A percentile compares a stretch with the other conserved stretches of the same genome.
Evolutionary conservation across 2,329 filamentous ascomycete species (phyloP).

Genomic region (Venturia carpophila): DNA sequence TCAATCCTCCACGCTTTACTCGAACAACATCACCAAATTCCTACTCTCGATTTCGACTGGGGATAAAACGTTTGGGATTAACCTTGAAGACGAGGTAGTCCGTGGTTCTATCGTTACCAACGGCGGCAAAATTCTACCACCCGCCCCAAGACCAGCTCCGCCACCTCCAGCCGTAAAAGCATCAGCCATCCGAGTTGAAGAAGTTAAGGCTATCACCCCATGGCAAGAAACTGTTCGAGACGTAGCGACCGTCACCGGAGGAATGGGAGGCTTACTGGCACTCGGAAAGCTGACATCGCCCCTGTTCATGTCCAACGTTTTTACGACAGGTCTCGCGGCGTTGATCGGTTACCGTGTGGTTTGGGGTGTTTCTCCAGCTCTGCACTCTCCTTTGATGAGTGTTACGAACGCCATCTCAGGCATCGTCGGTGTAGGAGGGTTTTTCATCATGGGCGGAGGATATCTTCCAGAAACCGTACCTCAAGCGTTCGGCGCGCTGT

Average conservation of each 20-base stretch:
- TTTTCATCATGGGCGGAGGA: conserved; percentile 83
- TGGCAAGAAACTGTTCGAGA: conserved; percentile 74
- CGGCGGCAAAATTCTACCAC: conserved; percentile 66
- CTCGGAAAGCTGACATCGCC: conserved; percentile 76
- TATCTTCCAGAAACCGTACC: conserved; percentile 56
- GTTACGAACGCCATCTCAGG: conserved; percentile 89
- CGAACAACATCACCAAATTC: conserved; percentile 88
- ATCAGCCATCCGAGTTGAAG: conserved; percentile 47
- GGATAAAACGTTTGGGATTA: conserved; percentile 71
- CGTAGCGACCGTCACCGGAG: conserved; percentile 65
- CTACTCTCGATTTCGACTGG: conserved; percentile 72
- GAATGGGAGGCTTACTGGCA: conserved; percentile 66
- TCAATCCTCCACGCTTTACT: conserved; percentile 83
- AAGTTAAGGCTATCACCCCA: conserved; percentile 62
- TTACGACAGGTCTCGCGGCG: conserved; percentile 76
- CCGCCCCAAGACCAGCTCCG: conserved; percentile 61
- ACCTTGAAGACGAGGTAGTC: conserved; percentile 77
- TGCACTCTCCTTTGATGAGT: conserved; percentile 86
- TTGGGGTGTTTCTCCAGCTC: conserved; percentile 75
- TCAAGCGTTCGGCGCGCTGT: conserved; percentile 67
- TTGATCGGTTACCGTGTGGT: conserved; percentile 83
- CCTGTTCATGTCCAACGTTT: conserved; percentile 79
- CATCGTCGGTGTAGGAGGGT: conserved; percentile 78
- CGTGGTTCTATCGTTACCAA: conserved; percentile 76
- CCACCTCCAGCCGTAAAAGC: conserved; percentile 47